A percentile compares a stretch with the other conserved stretches of the same genome.
phyloP scores from a whole-genome alignment of 352 stramenopile species.

The Globisporangium rhizosaccharum region DNA sequence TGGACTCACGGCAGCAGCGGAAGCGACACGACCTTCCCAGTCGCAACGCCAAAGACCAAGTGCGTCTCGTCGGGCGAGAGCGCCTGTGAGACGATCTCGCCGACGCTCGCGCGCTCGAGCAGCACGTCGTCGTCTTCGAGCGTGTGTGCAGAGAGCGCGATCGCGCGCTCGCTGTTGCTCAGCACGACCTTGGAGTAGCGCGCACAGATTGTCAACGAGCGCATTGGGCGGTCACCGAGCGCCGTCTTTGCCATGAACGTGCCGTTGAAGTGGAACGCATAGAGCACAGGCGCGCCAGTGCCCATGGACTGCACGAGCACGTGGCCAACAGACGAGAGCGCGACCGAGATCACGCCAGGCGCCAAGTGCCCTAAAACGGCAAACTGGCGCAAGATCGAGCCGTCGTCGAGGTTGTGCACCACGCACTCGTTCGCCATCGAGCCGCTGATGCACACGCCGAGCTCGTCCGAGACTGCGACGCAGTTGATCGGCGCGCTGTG shows the following conservation, averaged over 20 bases:
- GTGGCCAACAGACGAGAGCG: conserved; percentile 59
- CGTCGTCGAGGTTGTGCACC: conserved; percentile 54
- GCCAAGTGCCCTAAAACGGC: conserved; percentile 35
- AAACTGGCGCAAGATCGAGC: conserved; percentile 56
- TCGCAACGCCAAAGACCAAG: conserved; percentile 60
- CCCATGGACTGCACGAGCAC: conserved; percentile 71
- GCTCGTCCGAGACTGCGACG: conserved; percentile 60
- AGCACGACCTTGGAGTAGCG: conserved; percentile 64
- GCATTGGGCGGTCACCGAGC: conserved; percentile 38
- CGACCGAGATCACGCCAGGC: conserved; percentile 48
- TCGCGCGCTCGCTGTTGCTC: conserved; percentile 45
- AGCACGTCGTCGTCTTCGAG: conserved; percentile 47
- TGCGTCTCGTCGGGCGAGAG: conserved; percentile 75
- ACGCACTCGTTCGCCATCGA: conserved; percentile 66
- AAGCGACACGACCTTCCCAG: conserved; percentile 45
- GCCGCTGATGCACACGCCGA: conserved; percentile 67
- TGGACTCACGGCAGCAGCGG: conserved; percentile 26
- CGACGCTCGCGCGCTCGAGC: conserved; percentile 33
- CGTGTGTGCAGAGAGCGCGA: conserved; percentile 42
- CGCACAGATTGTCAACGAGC: conserved; percentile 44
- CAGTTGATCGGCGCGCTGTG: conserved; percentile 62
- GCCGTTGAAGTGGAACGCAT: conserved; percentile 76
- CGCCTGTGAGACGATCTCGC: conserved; percentile 51
- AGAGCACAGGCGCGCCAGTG: conserved; percentile 41
- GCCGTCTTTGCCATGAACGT: conserved; percentile 36